These are phyloP conservation scores for Pseudomassariella vexata DNA, from an alignment of 2,329 filamentous ascomycete genomes.

Conservation along the genomic window DNA sequence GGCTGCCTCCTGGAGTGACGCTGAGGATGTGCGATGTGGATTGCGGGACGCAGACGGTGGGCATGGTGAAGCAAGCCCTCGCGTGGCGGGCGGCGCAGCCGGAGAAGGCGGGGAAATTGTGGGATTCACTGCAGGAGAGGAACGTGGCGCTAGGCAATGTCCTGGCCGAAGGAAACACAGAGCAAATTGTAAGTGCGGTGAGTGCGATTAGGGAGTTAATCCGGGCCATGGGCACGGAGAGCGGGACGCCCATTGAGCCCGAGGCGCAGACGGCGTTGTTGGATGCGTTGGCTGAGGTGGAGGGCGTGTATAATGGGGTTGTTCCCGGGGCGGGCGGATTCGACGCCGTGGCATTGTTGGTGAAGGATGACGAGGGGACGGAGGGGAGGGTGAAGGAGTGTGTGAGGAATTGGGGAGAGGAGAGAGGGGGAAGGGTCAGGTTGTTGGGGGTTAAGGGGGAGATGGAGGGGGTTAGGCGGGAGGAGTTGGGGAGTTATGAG, in stretches of 20 bases:
- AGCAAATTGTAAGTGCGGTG: slow-evolving; percentile 40
- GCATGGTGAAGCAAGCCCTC: slow-evolving; percentile 92
- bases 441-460: slow-evolving; percentile 44
- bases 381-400: slow-evolving; percentile 54
- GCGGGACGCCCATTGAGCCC: slow-evolving; percentile 85
- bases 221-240: slow-evolving; percentile 67
- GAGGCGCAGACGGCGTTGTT: slow-evolving; percentile 76
- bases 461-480: slow-evolving; percentile 24
- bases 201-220: slow-evolving; percentile 55
- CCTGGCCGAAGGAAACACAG: slow-evolving; percentile 45
- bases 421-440: slow-evolving; percentile 58
- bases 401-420: slow-evolving; percentile 58
- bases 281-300: slow-evolving; percentile 63
- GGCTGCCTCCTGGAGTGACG: slow-evolving; percentile 66
- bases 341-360: slow-evolving; percentile 78
- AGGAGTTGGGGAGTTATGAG: slow-evolving; percentile 19
- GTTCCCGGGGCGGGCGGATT: slow-evolving; percentile 93
- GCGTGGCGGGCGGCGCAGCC: slow-evolving; percentile 67
- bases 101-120: slow-evolving; percentile 62
- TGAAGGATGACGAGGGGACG: slow-evolving; percentile 66
- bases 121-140: slow-evolving; percentile 65
- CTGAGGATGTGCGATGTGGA: slow-evolving; percentile 95
- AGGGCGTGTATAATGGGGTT: slow-evolving; percentile 83
- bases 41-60: slow-evolving; percentile 85
- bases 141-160: slow-evolving; percentile 67